These are phyloP conservation scores for Populus deltoides DNA, from an alignment of 345 rosid species.

Conservation along the genomic window DNA sequence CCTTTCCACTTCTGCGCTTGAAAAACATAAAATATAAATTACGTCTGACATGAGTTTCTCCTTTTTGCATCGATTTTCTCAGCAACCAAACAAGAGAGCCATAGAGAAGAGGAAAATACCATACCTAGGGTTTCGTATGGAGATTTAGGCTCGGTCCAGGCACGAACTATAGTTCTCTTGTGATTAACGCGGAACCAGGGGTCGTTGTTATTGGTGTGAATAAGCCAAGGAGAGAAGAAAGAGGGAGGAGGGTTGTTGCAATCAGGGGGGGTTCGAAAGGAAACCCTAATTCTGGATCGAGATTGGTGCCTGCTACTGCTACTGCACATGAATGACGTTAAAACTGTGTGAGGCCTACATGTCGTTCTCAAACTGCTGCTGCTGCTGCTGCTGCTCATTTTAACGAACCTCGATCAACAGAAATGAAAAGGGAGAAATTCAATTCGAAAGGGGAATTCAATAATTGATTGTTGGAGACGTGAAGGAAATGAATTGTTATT, in stretches of 20 bases:
- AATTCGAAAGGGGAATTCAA: not conserved
- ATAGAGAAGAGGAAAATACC: not conserved
- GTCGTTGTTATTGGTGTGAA: slow-evolving; percentile 31
- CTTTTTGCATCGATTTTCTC: not conserved
- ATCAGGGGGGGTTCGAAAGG: slow-evolving; percentile 43
- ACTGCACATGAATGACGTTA: slow-evolving; percentile 51
- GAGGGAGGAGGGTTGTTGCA: slow-evolving; percentile 35
- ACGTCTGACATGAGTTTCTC: not conserved
- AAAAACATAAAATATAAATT: slow-evolving; percentile 1
- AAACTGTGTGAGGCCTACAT: slow-evolving; percentile 57
- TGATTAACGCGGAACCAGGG: slow-evolving; percentile 56
- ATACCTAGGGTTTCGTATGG: slow-evolving; percentile 94
- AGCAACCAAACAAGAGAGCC: not conserved
- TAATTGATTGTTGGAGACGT: slow-evolving; percentile 14
- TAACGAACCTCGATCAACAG: not conserved
- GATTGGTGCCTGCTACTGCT: slow-evolving; percentile 32
- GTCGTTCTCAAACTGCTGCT: slow-evolving; percentile 59
- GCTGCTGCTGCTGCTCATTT: slow-evolving; percentile 64
- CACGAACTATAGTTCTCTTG: slow-evolving; percentile 56
- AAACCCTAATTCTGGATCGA: slow-evolving; percentile 49
- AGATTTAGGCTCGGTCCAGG: slow-evolving; percentile 67
- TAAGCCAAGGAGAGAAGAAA: slow-evolving; percentile 40
- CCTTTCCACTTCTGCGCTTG: slow-evolving; percentile 64
- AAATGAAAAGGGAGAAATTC: no score
- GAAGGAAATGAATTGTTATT: slow-evolving; percentile 1